These are phyloP conservation scores for Phytophthora macrochlamydospora DNA, from an alignment of 352 stramenopile genomes.

Conservation along the genomic window DNA sequence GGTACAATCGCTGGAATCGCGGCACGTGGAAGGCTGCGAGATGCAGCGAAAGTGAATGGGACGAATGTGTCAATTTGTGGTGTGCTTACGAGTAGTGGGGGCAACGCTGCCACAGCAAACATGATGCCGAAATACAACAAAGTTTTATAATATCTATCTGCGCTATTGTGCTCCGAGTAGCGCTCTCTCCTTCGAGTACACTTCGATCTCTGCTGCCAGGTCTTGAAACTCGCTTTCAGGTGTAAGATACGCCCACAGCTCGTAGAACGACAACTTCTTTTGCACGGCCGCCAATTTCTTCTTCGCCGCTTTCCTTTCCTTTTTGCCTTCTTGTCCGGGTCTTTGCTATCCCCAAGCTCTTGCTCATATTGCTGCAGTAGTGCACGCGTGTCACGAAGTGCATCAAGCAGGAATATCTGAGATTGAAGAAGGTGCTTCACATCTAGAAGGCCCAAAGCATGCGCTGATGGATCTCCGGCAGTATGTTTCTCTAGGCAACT, in stretches of 20 bases:
- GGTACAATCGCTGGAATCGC: slow-evolving; percentile 20
- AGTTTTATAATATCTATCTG: slow-evolving; percentile 26
- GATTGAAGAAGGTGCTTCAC: slow-evolving; percentile 38
- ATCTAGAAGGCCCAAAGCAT: slow-evolving; percentile 50
- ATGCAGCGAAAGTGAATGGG: slow-evolving; percentile 28
- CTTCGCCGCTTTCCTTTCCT: slow-evolving; percentile 22
- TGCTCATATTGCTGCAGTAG: slow-evolving; percentile 44
- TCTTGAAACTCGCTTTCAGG: slow-evolving; percentile 25
- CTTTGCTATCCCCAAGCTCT: slow-evolving; percentile 22
- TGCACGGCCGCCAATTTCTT: slow-evolving; percentile 38
- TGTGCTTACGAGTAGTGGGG: slow-evolving; percentile 34
- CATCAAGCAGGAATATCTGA: slow-evolving; percentile 69
- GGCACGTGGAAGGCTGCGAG: slow-evolving; percentile 11
- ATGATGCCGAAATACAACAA: slow-evolving; percentile 33
- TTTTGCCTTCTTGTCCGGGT: slow-evolving; percentile 29
- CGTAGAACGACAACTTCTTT: slow-evolving; percentile 71
- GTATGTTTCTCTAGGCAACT: slow-evolving; percentile 40
- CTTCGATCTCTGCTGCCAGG: slow-evolving; percentile 28
- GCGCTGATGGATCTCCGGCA: slow-evolving; percentile 15
- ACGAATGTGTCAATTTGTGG: slow-evolving; percentile 25
- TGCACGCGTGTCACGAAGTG: slow-evolving; percentile 51
- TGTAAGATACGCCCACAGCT: slow-evolving; percentile 47
- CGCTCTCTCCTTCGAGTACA: slow-evolving; percentile 21
- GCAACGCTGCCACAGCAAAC: slow-evolving; percentile 22
- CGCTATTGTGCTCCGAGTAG: slow-evolving; percentile 14